Percentiles rank a stretch among this genome's conserved stretches.
Conservation (phyloP, 176 grass and related monocot genomes). For the Hyparrhenia diplandra region DNA sequence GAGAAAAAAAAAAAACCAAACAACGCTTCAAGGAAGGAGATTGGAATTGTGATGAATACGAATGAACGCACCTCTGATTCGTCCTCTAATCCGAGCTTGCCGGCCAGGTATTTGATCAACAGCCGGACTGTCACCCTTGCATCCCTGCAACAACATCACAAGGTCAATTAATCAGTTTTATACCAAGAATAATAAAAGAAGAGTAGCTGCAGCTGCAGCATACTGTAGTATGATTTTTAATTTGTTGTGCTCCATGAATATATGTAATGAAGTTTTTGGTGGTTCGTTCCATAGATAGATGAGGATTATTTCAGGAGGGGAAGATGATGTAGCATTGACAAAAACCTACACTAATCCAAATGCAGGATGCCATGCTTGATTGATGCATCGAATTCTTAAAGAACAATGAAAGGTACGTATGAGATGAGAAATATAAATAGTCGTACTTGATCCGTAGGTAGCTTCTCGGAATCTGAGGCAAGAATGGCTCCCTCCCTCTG, state of each 20-base stretch:
- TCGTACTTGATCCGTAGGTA: slow-evolving; percentile 98
- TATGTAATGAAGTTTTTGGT: background rate
- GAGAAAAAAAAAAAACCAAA: background rate
- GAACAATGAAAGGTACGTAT: background rate
- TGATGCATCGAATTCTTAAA: background rate
- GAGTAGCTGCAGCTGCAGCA: background rate
- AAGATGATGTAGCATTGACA: background rate
- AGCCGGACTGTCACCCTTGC: slow-evolving; percentile 65
- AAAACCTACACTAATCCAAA: slow-evolving; percentile 18
- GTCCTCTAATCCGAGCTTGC: slow-evolving; percentile 65
- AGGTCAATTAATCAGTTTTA: background rate
- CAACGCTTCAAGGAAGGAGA: background rate
- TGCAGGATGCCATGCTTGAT: slow-evolving; percentile 4
- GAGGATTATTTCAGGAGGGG: too few species aligned
- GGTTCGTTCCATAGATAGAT: too few species aligned
- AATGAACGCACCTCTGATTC: slow-evolving; percentile 69
- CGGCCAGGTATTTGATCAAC: slow-evolving; percentile 84
- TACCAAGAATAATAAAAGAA: background rate
- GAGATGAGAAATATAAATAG: background rate
- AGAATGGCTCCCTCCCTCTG: slow-evolving; percentile 83
- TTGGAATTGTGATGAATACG: background rate
- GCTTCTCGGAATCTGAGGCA: slow-evolving; percentile 93
- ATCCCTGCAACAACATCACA: slow-evolving; percentile 50
- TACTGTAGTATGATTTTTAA: background rate
- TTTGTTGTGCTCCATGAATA: background rate